phyloP scores from a whole-genome alignment of 345 rosid genomes.

The Odontarrhena argentea region DNA sequence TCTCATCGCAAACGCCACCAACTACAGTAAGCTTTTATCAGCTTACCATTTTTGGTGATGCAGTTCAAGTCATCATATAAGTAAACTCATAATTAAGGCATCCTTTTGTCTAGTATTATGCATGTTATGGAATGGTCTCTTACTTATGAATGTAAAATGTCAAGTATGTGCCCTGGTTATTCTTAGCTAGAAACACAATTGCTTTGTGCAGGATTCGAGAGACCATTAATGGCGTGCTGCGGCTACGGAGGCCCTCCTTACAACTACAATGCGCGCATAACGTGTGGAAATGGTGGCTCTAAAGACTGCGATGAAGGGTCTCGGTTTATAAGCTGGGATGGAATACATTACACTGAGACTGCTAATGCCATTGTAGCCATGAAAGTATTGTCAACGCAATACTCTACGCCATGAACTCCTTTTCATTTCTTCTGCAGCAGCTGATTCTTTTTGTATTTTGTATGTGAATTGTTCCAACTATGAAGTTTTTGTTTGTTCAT shows the following conservation, averaged over 20 bases:
- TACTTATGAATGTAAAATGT: too few relatives aligned
- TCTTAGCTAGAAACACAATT: too few relatives aligned
- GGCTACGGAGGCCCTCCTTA: slow-evolving; percentile 90
- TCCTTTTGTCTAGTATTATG: too few relatives aligned
- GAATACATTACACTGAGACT: slow-evolving; percentile 77
- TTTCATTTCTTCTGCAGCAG: slow-evolving; percentile 29
- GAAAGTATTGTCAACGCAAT: slow-evolving; percentile 57
- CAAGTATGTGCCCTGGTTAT: too few relatives aligned
- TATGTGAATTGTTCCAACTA: too few relatives aligned
- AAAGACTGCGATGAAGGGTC: slow-evolving; percentile 55
- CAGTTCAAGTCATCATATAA: too few relatives aligned
- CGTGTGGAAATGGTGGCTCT: slow-evolving; percentile 64
- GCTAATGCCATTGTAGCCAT: slow-evolving; percentile 66
- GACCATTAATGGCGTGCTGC: slow-evolving; percentile 80
- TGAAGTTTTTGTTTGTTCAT: too few relatives aligned
- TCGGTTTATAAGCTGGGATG: slow-evolving; percentile 67
- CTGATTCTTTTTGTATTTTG: too few relatives aligned
- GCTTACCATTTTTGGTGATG: too few relatives aligned
- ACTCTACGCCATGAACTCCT: slow-evolving; percentile 55
- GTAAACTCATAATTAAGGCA: too few relatives aligned
- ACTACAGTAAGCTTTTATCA: slow-evolving; percentile 46
- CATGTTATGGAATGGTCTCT: too few relatives aligned
- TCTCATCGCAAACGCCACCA: slow-evolving; percentile 63
- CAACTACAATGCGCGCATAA: slow-evolving; percentile 60
- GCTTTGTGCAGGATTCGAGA: slow-evolving; percentile 56